A percentile compares a stretch with the other conserved stretches of the same genome.
These are phyloP conservation scores for Penicillium sp. DNA, from an alignment of 2,329 filamentous ascomycete genomes.

Conservation along the genomic window DNA sequence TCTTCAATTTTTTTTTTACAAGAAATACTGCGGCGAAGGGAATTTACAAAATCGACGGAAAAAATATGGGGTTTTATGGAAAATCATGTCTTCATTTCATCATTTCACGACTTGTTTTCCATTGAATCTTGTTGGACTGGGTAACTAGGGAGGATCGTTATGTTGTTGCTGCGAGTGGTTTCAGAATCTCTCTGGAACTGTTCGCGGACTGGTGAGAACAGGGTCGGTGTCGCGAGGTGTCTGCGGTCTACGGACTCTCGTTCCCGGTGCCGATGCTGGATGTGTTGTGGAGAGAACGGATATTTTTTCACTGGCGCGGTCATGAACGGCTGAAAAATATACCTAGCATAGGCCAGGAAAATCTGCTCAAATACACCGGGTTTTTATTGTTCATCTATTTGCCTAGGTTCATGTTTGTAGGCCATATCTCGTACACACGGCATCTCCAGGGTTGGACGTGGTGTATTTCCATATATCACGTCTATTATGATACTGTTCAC, in stretches of 20 bases:
- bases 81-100: conserved; percentile 22
- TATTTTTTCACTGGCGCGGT: conserved; percentile 28
- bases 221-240: conserved; percentile 20
- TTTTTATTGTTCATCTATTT: conserved; percentile 26
- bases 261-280: conserved; percentile 24
- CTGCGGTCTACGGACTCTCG: conserved; percentile 16
- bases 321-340: conserved; percentile 28
- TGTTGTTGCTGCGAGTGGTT: conserved; percentile 12
- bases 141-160: conserved; percentile 21
- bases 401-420: not conserved
- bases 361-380: conserved; percentile 33
- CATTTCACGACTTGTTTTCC: conserved; percentile 27
- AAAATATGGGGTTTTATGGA: conserved; percentile 20
- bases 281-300: conserved; percentile 21
- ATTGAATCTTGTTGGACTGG: conserved; percentile 26
- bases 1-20: conserved; percentile 1
- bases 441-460: not conserved
- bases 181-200: conserved; percentile 1
- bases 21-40: conserved; percentile 48
- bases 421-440: not conserved
- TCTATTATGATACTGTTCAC: not conserved
- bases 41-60: conserved; percentile 47
- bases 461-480: not conserved
- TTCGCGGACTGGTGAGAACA: conserved; percentile 17
- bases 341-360: conserved; percentile 35